Evolutionary conservation across 2,329 filamentous ascomycete species (phyloP), one percentile per base, ranked within the genome.

Genomic region (Xylariaceae sp.): DNA sequence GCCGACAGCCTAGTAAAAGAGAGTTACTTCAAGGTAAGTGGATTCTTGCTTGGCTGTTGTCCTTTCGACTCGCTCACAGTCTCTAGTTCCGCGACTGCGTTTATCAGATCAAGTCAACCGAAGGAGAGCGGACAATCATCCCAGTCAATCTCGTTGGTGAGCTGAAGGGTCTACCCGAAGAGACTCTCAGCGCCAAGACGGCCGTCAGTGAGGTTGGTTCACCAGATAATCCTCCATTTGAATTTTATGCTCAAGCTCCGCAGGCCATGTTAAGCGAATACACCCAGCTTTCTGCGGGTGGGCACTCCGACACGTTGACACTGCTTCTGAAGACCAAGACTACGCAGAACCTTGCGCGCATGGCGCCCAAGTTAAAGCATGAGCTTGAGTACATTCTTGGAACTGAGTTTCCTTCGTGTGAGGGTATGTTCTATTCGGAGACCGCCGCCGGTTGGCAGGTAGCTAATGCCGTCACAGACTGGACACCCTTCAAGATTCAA

Each of bases 401-500:
- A 9, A 65, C 66, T 2, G 72, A 75, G 52, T 73, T 76, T 31
- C 71, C 72, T 4, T 56, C 63, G 13, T 76, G 72, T 48, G 59
- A 69, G 41, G 64, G 64, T 65, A 57, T 16, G 31, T 24, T 16
- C 19, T 33, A 19, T n/a, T 9, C 43, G 11, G 22, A 26, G 6
- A 26, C 22, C 6, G 11, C 6, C 11, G 11, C 6, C 22, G 22
- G 44, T 26, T 26, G 26, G 19, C 18, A 41, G 15, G n/a, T 32
- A 29, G 38, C 48, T 50, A 45, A 43, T 41, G 24, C 4, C 13
- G 13, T n/a, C 12, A 30, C 40, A 72, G 75, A 79, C 45, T 80
- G 77, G 77, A 77, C 71, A 1, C 55, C 73, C 0, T 68, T 78
- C 38, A 71, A 68, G 49, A 67, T 78, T 50, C 73, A 76, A 29